These are phyloP conservation scores for Orbilia brochopaga DNA, from an alignment of 2,329 filamentous ascomycete genomes.

Conservation along the genomic window DNA sequence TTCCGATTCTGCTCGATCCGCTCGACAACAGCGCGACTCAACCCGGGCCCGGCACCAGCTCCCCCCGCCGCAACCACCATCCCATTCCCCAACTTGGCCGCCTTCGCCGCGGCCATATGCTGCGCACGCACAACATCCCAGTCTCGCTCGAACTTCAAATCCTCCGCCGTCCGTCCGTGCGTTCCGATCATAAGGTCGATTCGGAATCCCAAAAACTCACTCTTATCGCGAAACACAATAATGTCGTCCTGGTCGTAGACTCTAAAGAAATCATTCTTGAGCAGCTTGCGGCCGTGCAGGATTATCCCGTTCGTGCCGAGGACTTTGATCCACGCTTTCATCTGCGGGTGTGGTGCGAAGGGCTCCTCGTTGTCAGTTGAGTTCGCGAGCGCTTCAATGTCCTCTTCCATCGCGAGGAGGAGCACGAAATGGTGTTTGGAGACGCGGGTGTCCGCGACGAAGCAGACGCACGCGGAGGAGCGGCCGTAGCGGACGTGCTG, in stretches of 20 bases:
- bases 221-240: constrained; percentile 52
- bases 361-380: constrained; percentile 33
- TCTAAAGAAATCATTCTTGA: constrained; percentile 49
- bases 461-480: constrained; percentile 49
- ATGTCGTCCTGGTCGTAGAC: constrained; percentile 53
- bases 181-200: constrained; percentile 52
- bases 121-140: constrained; percentile 37
- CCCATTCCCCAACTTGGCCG: constrained; percentile 26
- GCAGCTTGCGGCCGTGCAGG: constrained; percentile 52
- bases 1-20: constrained; percentile 24
- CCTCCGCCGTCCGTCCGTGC: constrained; percentile 27
- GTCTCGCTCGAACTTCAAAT: constrained; percentile 38
- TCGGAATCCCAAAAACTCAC: constrained; percentile 52
- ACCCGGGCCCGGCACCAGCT: constrained; percentile 17
- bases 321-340: constrained; percentile 54
- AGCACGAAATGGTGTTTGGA: constrained; percentile 53
- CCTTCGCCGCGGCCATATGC: constrained; percentile 39
- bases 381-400: constrained; percentile 27
- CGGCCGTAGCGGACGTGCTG: constrained; percentile 53
- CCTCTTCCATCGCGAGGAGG: constrained; percentile 48
- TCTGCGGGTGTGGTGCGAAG: constrained; percentile 50
- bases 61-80: constrained; percentile 17
- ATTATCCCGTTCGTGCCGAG: constrained; percentile 52
- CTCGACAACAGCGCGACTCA: constrained; percentile 21
- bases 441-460: constrained; percentile 51